These are phyloP conservation scores for Saccharomyces hybrid DNA, from an alignment of 1,139 yeast species.

Conservation along the genomic window DNA sequence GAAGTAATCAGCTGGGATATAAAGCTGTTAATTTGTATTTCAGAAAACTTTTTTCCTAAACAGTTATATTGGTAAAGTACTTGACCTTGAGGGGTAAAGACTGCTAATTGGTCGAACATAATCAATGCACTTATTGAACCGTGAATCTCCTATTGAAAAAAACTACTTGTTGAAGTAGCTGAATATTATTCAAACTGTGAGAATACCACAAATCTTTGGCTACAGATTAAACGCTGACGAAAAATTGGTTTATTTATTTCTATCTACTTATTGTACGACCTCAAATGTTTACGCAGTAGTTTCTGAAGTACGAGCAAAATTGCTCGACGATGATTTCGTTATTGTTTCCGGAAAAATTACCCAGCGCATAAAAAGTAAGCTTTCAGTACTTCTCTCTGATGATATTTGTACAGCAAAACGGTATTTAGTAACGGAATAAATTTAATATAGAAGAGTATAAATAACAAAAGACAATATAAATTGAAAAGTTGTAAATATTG, in stretches of 20 bases:
- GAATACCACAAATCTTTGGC: background rate
- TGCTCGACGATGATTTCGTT: background rate
- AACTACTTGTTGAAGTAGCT: background rate
- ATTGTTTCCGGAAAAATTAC: background rate
- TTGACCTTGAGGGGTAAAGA: slow-evolving; percentile 51
- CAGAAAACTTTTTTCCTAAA: slow-evolving; percentile 40
- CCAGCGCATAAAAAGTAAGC: background rate
- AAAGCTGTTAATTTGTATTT: slow-evolving; percentile 44
- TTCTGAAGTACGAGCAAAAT: background rate
- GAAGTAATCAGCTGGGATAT: slow-evolving; percentile 32
- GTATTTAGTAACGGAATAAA: background rate
- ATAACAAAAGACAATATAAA: slow-evolving; percentile 1
- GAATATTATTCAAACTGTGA: background rate
- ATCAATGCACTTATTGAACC: background rate
- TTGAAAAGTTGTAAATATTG: background rate
- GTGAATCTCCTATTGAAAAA: background rate
- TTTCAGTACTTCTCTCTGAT: background rate
- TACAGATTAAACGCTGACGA: background rate
- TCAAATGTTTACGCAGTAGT: background rate
- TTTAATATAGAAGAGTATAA: background rate
- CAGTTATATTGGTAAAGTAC: slow-evolving; percentile 46
- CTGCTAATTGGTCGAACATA: slow-evolving; percentile 50
- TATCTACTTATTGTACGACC: background rate
- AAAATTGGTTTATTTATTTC: background rate
- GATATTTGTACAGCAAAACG: background rate